These are phyloP conservation scores for Maudiozyma barnettii DNA, from an alignment of 805 yeast species.

Conservation along the genomic window DNA sequence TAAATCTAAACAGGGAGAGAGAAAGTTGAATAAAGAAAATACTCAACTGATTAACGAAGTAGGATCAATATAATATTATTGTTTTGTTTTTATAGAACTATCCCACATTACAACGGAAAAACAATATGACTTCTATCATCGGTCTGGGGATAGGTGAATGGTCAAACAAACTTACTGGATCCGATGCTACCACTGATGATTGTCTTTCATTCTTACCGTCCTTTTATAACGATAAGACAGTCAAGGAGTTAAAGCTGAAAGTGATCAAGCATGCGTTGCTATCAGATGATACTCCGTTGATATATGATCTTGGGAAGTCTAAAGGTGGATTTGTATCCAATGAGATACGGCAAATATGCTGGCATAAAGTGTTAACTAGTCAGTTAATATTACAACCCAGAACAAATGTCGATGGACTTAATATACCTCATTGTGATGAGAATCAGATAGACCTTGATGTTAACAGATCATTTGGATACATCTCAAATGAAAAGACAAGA, in stretches of 20 bases:
- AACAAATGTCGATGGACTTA: not conserved
- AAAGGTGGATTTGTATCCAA: conserved; percentile 20
- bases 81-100: too few relatives aligned
- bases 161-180: not conserved
- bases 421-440: conserved; percentile 50
- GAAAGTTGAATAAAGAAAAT: too few relatives aligned
- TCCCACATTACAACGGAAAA: too few relatives aligned
- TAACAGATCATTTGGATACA: conserved; percentile 50
- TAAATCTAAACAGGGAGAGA: too few relatives aligned
- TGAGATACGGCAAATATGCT: conserved; percentile 12
- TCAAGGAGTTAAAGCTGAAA: conserved; percentile 1
- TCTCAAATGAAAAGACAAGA: conserved; percentile 15
- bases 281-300: conserved; percentile 8
- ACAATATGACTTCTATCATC: not conserved
- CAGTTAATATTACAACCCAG: conserved; percentile 8
- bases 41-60: too few relatives aligned
- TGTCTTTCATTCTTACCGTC: conserved; percentile 1
- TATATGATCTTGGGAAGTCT: conserved; percentile 15
- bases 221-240: not conserved
- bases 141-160: not conserved
- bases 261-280: conserved; percentile 11
- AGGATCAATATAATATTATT: too few relatives aligned
- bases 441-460: conserved; percentile 74
- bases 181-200: not conserved
- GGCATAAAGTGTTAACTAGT: conserved; percentile 25